Conservation (phyloP, 2,329 filamentous ascomycete genomes). For the Apiospora koreana region DNA sequence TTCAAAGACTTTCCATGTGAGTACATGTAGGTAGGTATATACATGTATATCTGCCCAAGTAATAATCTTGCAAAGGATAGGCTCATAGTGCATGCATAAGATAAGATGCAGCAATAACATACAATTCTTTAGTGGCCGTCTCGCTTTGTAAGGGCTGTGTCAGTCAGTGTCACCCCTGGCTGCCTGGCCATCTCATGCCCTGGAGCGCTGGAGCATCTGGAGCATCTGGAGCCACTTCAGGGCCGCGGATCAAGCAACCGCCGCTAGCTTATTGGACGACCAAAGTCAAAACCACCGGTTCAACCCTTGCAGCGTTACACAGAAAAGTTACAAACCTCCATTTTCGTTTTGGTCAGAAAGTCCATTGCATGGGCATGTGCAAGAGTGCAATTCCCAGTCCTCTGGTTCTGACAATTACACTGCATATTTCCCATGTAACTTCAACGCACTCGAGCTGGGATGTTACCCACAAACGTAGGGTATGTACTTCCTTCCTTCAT, state of each 20-base stretch:
- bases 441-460: no score
- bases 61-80: no score
- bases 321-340: background rate
- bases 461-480: no score
- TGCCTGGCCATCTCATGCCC: background rate
- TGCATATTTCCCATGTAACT: background rate
- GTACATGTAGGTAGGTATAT: background rate
- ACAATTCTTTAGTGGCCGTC: background rate
- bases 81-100: no score
- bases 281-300: background rate
- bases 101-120: no score
- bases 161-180: background rate
- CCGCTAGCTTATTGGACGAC: background rate
- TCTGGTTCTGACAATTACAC: background rate
- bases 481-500: no score
- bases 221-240: background rate
- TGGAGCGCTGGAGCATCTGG: background rate
- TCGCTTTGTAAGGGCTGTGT: background rate
- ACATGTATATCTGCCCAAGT: no score
- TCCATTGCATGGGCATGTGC: background rate
- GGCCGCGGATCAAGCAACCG: constrained; percentile 5
- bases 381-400: background rate
- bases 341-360: background rate
- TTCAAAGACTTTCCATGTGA: no score
- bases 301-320: background rate